phyloP scores from a whole-genome alignment of 192 early-diverging fungal species.

The Dissophora globulifera region DNA sequence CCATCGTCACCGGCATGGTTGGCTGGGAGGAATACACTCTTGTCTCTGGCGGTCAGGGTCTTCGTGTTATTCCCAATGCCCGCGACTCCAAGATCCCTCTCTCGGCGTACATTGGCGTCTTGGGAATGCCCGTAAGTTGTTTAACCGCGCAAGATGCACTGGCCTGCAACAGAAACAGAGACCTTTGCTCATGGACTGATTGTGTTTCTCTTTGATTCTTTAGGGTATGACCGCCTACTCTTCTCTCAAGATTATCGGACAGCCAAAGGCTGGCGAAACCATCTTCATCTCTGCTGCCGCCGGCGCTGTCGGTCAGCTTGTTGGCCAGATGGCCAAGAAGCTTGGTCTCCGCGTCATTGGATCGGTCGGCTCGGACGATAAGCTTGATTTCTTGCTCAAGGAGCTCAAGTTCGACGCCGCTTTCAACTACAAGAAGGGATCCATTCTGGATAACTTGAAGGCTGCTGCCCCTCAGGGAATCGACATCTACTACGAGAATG shows the following conservation, averaged over 20 bases:
- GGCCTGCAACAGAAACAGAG: background rate
- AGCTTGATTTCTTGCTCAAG: slow-evolving; percentile 71
- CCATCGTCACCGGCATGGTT: slow-evolving; percentile 65
- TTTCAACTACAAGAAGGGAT: slow-evolving; percentile 88
- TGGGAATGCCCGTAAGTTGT: slow-evolving; percentile 53
- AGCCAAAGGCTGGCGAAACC: slow-evolving; percentile 89
- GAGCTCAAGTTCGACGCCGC: slow-evolving; percentile 77
- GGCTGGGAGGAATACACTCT: slow-evolving; percentile 58
- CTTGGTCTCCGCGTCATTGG: slow-evolving; percentile 81
- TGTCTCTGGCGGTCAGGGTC: slow-evolving; percentile 19
- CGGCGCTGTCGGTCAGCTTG: slow-evolving; percentile 75
- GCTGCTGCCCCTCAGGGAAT: slow-evolving; percentile 77
- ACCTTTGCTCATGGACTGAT: background rate
- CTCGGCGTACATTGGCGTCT: slow-evolving; percentile 31
- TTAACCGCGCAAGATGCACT: background rate
- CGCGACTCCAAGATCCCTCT: slow-evolving; percentile 43
- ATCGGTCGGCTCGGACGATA: slow-evolving; percentile 78
- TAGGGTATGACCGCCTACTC: slow-evolving; percentile 58
- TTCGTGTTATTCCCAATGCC: slow-evolving; percentile 22
- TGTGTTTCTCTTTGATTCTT: background rate
- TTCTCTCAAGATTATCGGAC: slow-evolving; percentile 62
- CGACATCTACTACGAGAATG: slow-evolving; percentile 89
- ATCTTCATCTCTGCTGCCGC: slow-evolving; percentile 81
- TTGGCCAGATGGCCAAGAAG: slow-evolving; percentile 85
- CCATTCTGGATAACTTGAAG: slow-evolving; percentile 56